Percentiles rank a stretch among this genome's conserved stretches.
Conservation (phyloP, 179 eudicot genomes). For the Actinidia polygama region DNA sequence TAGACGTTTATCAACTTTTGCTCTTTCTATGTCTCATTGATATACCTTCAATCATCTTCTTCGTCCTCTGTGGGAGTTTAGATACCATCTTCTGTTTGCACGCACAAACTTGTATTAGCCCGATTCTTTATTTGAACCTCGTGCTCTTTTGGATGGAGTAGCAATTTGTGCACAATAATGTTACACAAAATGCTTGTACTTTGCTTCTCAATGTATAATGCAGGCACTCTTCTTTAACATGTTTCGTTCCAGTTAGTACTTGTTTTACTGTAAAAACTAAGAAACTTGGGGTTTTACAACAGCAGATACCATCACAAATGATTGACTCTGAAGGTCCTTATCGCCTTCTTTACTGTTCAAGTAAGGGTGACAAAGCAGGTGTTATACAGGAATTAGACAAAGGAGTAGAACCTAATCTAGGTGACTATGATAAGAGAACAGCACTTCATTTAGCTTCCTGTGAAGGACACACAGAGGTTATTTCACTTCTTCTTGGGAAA, state of each 20-base stretch:
- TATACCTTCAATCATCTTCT: not conserved
- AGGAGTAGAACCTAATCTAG: conserved; percentile 59
- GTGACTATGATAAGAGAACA: conserved; percentile 67
- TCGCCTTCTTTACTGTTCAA: conserved; percentile 50
- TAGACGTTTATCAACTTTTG: not conserved
- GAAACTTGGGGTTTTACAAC: conserved; percentile 12
- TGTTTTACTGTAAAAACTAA: not conserved
- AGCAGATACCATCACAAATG: conserved; percentile 25
- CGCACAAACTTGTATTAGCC: not conserved
- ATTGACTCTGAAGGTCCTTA: conserved; percentile 42
- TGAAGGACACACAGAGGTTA: conserved; percentile 53
- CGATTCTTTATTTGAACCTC: not conserved
- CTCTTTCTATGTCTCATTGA: not conserved
- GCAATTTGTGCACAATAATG: not conserved
- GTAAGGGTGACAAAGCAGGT: conserved; percentile 62
- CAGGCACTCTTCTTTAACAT: not conserved
- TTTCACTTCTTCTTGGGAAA: conserved; percentile 47
- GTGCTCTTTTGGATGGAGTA: not conserved
- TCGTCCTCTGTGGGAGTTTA: not conserved
- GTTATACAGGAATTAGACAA: conserved; percentile 52
- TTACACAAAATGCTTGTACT: not conserved
- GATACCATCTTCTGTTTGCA: not conserved
- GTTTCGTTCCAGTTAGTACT: too few relatives aligned
- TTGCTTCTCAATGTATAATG: not conserved
- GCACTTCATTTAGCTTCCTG: conserved; percentile 74